Evolutionary conservation across 1,284 basidiomycete genomes (phyloP).

Genomic region (Bjerkandera adusta): DNA sequence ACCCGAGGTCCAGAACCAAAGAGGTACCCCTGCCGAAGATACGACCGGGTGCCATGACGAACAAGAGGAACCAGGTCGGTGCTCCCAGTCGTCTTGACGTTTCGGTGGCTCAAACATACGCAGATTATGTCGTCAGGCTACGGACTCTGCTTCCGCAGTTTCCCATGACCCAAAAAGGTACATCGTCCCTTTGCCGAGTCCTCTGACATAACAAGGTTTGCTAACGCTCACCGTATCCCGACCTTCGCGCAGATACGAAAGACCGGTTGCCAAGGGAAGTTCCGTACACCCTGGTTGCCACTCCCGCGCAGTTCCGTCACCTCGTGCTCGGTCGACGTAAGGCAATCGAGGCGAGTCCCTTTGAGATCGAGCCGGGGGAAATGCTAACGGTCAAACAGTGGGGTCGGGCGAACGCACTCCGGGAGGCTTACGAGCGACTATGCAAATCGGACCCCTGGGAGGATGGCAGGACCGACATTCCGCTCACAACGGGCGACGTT

Average conservation of each 20-base stretch:
- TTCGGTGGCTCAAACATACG: too few relatives aligned
- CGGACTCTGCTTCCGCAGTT: slow-evolving; percentile 45
- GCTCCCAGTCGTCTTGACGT: too few relatives aligned
- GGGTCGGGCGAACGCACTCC: slow-evolving; percentile 56
- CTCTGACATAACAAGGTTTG: background rate
- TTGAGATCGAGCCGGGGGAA: background rate
- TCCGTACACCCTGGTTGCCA: slow-evolving; percentile 54
- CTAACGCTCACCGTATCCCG: background rate
- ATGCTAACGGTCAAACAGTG: slow-evolving; percentile 40
- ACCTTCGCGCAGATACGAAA: slow-evolving; percentile 36
- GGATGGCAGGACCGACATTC: slow-evolving; percentile 22
- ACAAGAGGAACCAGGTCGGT: slow-evolving; percentile 20
- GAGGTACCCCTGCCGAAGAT: slow-evolving; percentile 8
- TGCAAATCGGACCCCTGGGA: slow-evolving; percentile 23
- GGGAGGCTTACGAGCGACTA: slow-evolving; percentile 42
- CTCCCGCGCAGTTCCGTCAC: slow-evolving; percentile 40
- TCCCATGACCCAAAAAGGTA: slow-evolving; percentile 61
- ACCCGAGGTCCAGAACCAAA: background rate
- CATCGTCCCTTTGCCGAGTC: slow-evolving; percentile 13
- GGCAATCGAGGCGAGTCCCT: slow-evolving; percentile 59
- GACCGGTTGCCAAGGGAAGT: slow-evolving; percentile 34
- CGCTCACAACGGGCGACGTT: slow-evolving; percentile 52
- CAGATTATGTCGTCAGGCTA: slow-evolving; percentile 44
- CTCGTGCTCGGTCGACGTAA: slow-evolving; percentile 60
- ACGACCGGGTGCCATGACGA: slow-evolving; percentile 14